Evolutionary conservation across 1,284 basidiomycete species (phyloP).

Genomic region (Ganoderma sinense): DNA sequence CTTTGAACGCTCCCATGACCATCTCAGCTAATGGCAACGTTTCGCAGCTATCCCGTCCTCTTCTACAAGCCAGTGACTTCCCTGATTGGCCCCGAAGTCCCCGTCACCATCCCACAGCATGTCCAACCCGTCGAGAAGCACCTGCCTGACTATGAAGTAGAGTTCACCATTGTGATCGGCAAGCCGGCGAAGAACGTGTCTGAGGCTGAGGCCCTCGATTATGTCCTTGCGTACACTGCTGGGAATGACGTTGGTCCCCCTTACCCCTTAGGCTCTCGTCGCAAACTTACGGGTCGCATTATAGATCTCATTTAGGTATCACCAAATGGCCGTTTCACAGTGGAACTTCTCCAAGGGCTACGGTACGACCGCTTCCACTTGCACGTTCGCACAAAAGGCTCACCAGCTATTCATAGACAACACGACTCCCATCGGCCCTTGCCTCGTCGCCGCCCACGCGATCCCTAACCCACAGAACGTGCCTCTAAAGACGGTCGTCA

Average conservation of each 20-base stretch:
- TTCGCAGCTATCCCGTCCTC: slow-evolving; percentile 66
- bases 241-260: slow-evolving; percentile 73
- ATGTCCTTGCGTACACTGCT: slow-evolving; percentile 83
- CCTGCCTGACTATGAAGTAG: slow-evolving; percentile 89
- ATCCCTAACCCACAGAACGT: slow-evolving; percentile 79
- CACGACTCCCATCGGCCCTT: slow-evolving; percentile 81
- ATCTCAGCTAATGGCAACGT: not conserved
- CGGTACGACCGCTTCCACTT: slow-evolving; percentile 43
- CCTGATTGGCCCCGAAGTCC: slow-evolving; percentile 74
- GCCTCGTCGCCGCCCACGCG: slow-evolving; percentile 69
- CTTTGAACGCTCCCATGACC: not conserved
- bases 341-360: slow-evolving; percentile 90
- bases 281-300: not conserved
- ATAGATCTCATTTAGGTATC: slow-evolving; percentile 81
- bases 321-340: slow-evolving; percentile 78
- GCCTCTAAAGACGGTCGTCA: slow-evolving; percentile 70
- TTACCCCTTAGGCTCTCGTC: not conserved
- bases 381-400: not conserved
- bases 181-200: slow-evolving; percentile 81
- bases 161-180: slow-evolving; percentile 87
- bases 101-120: slow-evolving; percentile 71
- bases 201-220: slow-evolving; percentile 79
- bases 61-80: slow-evolving; percentile 84
- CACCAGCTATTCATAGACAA: slow-evolving; percentile 51
- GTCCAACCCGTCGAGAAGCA: slow-evolving; percentile 77